Evolutionary conservation across 257 asterid genomes (phyloP).

Genomic region (Nicotiana sylvestris): DNA sequence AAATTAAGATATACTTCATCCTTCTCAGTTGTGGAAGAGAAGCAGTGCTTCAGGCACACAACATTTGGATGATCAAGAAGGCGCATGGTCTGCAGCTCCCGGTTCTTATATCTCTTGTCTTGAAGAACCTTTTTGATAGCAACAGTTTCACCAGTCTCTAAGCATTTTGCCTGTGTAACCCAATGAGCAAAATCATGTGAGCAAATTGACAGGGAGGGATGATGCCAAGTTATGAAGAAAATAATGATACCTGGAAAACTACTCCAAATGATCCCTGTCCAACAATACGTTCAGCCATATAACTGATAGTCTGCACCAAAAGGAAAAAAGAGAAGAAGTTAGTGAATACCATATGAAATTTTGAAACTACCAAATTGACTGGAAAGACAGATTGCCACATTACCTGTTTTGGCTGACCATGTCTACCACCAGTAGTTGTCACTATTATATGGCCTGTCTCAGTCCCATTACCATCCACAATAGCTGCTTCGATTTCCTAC

Average conservation of each 20-base stretch:
- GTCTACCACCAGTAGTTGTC: constrained; percentile 81
- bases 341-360: neutral
- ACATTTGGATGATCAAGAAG: constrained; percentile 94
- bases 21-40: constrained; percentile 94
- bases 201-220: neutral
- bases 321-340: neutral
- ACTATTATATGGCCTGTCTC: constrained; percentile 95
- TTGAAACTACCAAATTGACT: neutral
- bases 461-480: constrained; percentile 89
- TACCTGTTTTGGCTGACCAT: constrained; percentile 96
- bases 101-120: constrained; percentile 89
- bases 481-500: constrained; percentile 76
- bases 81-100: constrained; percentile 96
- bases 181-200: constrained; percentile 19
- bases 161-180: constrained; percentile 78
- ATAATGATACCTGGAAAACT: constrained; percentile 66
- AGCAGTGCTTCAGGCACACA: constrained; percentile 88
- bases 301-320: constrained; percentile 66
- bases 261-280: constrained; percentile 95
- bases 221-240: constrained; percentile 10
- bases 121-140: constrained; percentile 96
- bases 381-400: neutral
- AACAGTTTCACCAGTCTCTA: constrained; percentile 89
- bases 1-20: constrained; percentile 88
- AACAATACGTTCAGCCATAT: constrained; percentile 90